A percentile compares a stretch with the other conserved stretches of the same genome.
These are phyloP conservation scores for Hortiboletus rubellus DNA, from an alignment of 1,284 basidiomycete genomes.

Conservation along the genomic window DNA sequence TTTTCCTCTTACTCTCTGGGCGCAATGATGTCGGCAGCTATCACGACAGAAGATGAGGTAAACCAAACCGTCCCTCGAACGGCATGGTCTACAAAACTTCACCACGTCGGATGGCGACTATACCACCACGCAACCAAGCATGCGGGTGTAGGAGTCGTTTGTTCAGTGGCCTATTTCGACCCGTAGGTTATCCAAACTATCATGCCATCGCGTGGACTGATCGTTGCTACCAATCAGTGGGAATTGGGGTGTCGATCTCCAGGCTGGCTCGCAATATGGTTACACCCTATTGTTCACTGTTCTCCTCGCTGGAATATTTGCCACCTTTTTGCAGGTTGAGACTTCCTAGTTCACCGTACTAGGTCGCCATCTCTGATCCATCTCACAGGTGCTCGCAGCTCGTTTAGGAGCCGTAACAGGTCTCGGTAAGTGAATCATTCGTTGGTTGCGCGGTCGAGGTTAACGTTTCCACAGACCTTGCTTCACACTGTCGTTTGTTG, in stretches of 20 bases:
- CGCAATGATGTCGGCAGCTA: conserved; percentile 15
- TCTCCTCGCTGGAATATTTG: conserved; percentile 66
- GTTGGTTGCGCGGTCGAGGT: not conserved
- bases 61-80: not conserved
- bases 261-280: conserved; percentile 63
- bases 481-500: conserved; percentile 57
- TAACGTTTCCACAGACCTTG: conserved; percentile 41
- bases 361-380: conserved; percentile 1
- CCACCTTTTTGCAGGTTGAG: conserved; percentile 56
- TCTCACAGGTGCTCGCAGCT: conserved; percentile 43
- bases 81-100: conserved; percentile 24
- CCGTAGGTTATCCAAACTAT: conserved; percentile 40
- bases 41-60: conserved; percentile 5
- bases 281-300: conserved; percentile 77
- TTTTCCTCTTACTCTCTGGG: not conserved
- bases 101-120: conserved; percentile 26
- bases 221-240: conserved; percentile 37
- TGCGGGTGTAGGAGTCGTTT: conserved; percentile 50
- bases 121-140: conserved; percentile 45
- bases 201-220: not conserved
- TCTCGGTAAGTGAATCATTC: conserved; percentile 37
- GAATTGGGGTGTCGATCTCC: conserved; percentile 61
- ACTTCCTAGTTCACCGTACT: not conserved
- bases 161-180: conserved; percentile 57
- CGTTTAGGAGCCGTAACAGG: conserved; percentile 52